Base-by-base conservation (phyloP, 805 yeast genomes). In the Tetrapisispora iriomotensis region DNA sequence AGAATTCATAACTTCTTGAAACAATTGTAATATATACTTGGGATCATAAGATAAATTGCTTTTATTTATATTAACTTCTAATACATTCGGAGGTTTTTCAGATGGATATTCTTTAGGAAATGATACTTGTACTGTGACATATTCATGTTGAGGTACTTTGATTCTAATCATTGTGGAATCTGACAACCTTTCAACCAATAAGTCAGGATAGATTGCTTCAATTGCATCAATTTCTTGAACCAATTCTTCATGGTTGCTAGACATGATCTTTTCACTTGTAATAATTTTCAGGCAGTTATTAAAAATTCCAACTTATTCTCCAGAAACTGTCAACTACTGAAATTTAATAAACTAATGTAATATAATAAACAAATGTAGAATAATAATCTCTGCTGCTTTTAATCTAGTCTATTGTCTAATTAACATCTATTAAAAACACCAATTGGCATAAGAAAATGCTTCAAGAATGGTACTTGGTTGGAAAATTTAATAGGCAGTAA, bases 161-260 rank as follows among this genome's bases (percentile, higher is more conserved):
- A 81, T 65, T 33, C 45, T 43, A 18, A 71, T 71, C 7, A 73
- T 61, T 8, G 64, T 54, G 1, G 51, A 55, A 21, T 64, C 66
- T 19, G 61, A 58, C 20, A 61, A 41, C 25, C 50, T 50, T 10
- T 47, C 49, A 3, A 61, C 59, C 26, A 77, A 56, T 29, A 75
- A 67, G 13, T 70, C 82, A 1, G 95, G 96, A 53, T 76, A 90
- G 10, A 92, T 90, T 3, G 96, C 92, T 40, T 84, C 82, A 9
- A 90, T 77, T 10, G 95, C 90, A 29, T 74, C 77, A 15, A 85
- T 60, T 53, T 90, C 98, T 39, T 85, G 92, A 17, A 54, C 54
- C 6, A 47, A 26, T 34, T 49, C 51, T 33, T 52, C 56, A 26
- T 46, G 50, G 27, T 50, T 44, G 4, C 36, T 22, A 18, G 41